Conservation (phyloP, 73 alveolate species). For the Tetrahymena malaccensis region DNA sequence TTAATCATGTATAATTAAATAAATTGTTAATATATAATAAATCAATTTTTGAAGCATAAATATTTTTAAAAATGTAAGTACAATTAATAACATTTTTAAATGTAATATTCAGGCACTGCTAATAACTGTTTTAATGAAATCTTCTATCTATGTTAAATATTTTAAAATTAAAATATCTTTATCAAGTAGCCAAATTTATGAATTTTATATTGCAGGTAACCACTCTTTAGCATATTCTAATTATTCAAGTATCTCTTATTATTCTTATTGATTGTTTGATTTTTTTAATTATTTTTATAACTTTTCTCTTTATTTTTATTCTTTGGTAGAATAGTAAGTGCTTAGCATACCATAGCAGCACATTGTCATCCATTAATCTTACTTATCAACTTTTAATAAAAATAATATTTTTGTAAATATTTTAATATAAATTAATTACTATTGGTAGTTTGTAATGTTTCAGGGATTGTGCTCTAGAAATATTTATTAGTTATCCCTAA, state of each 20-base stretch:
- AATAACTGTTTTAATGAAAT: not conserved
- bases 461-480: conserved; percentile 14
- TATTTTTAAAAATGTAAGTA: no score
- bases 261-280: not conserved
- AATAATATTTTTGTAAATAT: not conserved
- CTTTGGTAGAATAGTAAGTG: not conserved
- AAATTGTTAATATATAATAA: no score
- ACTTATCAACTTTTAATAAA: not conserved
- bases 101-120: not conserved
- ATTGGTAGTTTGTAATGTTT: not conserved
- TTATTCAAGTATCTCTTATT: not conserved
- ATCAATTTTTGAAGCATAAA: no score
- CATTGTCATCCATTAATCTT: not conserved
- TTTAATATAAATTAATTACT: not conserved
- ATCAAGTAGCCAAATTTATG: not conserved
- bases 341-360: not conserved
- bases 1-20: no score
- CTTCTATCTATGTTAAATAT: not conserved
- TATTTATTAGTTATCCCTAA: conserved; percentile 11
- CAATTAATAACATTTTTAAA: not conserved
- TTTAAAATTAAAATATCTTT: not conserved
- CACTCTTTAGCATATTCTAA: not conserved
- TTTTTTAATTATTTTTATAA: not conserved
- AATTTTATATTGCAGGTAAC: not conserved
- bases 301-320: not conserved